Evolutionary conservation across 2,329 filamentous ascomycete species (phyloP), one percentile per base, ranked within the genome.

Genomic region (Helotiales sp.): DNA sequence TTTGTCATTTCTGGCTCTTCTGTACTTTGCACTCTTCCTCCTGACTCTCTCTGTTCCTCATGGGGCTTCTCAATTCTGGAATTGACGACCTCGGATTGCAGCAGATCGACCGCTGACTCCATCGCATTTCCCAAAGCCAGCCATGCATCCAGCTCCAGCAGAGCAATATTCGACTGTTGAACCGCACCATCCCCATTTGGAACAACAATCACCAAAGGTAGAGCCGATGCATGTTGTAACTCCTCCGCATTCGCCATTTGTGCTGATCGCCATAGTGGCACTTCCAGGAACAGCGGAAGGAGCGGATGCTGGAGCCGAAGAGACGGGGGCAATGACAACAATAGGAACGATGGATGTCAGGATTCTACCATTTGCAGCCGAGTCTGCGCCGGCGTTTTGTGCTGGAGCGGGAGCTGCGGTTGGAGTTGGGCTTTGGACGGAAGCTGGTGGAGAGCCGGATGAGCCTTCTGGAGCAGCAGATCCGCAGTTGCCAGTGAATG

Each of bases 401-500:
- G 57, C 37, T 45, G 57, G 57, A 45, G 57, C 37, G 28, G 57
- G 57, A 45, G 37, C 26, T 3, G 13, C 7, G 6, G 37, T 45
- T n/a, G 37, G 37, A 13, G 65, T 13, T 20, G 40, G 32, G 11
- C 22, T 59, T 30, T 54, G 45, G 7, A 47, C 63, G 43, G 28
- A 62, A 65, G 22, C 24, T 54, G 63, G 22, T 30, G 55, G 17
- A 20, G 63, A 47, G 22, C 26, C 28, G 24, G 22, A 58, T n/a
- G 61, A 65, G 17, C 68, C 71, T 24, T 71, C 66, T 11, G 69
- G 71, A 26, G 69, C 70, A 1, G 71, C 71, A n/a, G 72, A 64
- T 2, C 66, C 68, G 58, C 75, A 77, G 34, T 70, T 73, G 54
- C 75, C 75, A 7, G 63, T 68, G 59, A 69, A 63, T 20, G 64